These are phyloP conservation scores for Russula earlei DNA, from an alignment of 768 basidiomycete species.

Conservation along the genomic window DNA sequence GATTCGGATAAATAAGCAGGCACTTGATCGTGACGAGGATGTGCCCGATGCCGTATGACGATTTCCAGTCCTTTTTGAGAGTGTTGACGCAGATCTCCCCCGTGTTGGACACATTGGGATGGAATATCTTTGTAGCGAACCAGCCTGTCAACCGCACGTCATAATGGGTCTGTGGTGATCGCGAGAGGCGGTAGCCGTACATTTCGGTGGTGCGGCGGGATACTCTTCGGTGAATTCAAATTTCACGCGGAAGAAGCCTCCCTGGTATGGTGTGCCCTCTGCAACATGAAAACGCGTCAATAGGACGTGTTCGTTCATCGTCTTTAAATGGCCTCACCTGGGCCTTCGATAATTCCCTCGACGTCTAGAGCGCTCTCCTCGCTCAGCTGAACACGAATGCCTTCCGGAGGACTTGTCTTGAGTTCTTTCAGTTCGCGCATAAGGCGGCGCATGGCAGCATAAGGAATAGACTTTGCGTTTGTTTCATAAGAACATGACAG, in stretches of 20 bases:
- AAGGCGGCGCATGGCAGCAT: slow-evolving; percentile 68
- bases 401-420: slow-evolving; percentile 77
- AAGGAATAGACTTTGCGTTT: slow-evolving; percentile 31
- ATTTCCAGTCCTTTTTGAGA: slow-evolving; percentile 94
- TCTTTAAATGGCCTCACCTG: slow-evolving; percentile 48
- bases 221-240: slow-evolving; percentile 93
- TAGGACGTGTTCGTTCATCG: background rate
- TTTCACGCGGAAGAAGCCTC: slow-evolving; percentile 63
- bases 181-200: slow-evolving; percentile 36
- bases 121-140: slow-evolving; percentile 92
- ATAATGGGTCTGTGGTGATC: background rate
- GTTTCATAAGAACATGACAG: background rate
- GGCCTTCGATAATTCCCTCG: slow-evolving; percentile 82
- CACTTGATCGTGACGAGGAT: slow-evolving; percentile 92
- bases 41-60: slow-evolving; percentile 81
- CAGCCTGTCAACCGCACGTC: slow-evolving; percentile 44
- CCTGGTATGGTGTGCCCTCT: slow-evolving; percentile 63
- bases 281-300: slow-evolving; percentile 16
- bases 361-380: slow-evolving; percentile 88
- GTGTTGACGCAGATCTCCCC: slow-evolving; percentile 98
- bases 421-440: slow-evolving; percentile 82
- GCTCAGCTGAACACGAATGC: slow-evolving; percentile 77
- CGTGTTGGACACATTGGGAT: slow-evolving; percentile 83
- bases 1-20: slow-evolving; percentile 92
- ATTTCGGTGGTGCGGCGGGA: slow-evolving; percentile 89